Evolutionary conservation across 495 filamentous ascomycete species (phyloP).

Genomic region (Tuber calosporum): DNA sequence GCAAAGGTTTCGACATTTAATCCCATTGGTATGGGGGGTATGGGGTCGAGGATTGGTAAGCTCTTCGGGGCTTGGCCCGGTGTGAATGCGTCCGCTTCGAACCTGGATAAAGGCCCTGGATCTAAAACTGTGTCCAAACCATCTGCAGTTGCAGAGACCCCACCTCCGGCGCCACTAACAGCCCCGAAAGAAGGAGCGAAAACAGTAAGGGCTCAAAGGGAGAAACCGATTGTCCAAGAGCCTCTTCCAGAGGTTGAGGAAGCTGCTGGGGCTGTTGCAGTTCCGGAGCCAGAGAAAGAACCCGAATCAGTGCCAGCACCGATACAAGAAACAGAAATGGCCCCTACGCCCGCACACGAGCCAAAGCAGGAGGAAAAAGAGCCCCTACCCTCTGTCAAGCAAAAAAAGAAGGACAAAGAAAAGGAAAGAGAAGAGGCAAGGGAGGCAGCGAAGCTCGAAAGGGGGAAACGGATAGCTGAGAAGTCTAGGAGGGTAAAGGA

Average conservation of each 20-base stretch:
- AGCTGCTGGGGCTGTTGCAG: background rate
- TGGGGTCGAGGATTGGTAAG: constrained; percentile 12
- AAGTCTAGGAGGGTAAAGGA: constrained; percentile 13
- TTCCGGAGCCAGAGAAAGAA: constrained; percentile 4
- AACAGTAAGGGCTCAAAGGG: background rate
- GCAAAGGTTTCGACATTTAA: constrained; percentile 15
- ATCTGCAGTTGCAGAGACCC: background rate
- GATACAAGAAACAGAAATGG: constrained; percentile 12
- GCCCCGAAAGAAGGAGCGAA: constrained; percentile 1
- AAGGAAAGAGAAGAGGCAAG: constrained; percentile 7
- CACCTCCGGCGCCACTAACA: background rate
- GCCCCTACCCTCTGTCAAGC: constrained; percentile 3
- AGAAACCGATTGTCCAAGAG: background rate
- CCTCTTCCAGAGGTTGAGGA: background rate
- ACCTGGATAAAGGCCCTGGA: constrained; percentile 10
- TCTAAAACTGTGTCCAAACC: background rate
- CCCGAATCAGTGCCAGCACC: constrained; percentile 11
- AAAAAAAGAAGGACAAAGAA: constrained; percentile 2
- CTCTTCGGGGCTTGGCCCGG: constrained; percentile 16
- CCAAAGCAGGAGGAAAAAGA: constrained; percentile 9
- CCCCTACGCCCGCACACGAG: constrained; percentile 6
- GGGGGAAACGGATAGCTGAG: background rate
- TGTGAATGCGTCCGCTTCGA: constrained; percentile 16
- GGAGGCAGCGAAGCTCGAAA: background rate
- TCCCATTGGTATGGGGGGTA: constrained; percentile 7